Base-by-base conservation (phyloP, 2,329 filamentous ascomycete species). In the Phialophora tarda region DNA sequence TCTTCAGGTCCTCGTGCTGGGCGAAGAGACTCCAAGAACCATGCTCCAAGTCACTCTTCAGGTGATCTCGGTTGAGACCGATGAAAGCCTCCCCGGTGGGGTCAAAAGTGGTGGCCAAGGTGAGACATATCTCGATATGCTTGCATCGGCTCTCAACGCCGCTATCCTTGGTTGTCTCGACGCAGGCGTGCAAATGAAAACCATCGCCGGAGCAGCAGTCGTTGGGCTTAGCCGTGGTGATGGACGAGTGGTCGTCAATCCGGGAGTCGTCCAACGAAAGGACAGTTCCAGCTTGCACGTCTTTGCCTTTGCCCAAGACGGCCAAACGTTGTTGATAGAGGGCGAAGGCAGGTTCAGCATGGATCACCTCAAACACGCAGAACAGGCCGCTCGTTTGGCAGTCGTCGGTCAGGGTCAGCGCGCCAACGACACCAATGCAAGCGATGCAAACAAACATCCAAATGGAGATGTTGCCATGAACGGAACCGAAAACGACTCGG, bases 101-200 rank as follows among this genome's bases (percentile, higher is more conserved):
- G 65, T 71, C 59, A 73, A 72, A 48, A 61, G 63, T 23, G 67
- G 63, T 44, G 72, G 71, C 17, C 71, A 71, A 66, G 70, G 63
- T 60, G 70, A 72, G 62, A 66, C 66, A 89, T 91, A 92, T 76
- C 84, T 97, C 50, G 84, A 89, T 57, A 83, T 96, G 54, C 86
- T 99, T 62, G 92, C 95, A 26, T 87, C 91, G 38, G 84, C 97
- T 69, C 81, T 97, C 32, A 92, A 97, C 77, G 89, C 93, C 1
- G 85, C 91, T 4, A 82, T 93, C 44, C 81, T 95, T 47, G 88
- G 91, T 24, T 85, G 98, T 17, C 82, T 98, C 41, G 92, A 93
- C 51, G 92, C 91, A 28, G 89, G 91, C 1, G 85, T 97, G 38
- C 93, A 94, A 12, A 84, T 98, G 74, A 88, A 88, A 53, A 87